Evolutionary conservation across 331 rosid species (phyloP).

Genomic region (Pyrus hybrid): DNA sequence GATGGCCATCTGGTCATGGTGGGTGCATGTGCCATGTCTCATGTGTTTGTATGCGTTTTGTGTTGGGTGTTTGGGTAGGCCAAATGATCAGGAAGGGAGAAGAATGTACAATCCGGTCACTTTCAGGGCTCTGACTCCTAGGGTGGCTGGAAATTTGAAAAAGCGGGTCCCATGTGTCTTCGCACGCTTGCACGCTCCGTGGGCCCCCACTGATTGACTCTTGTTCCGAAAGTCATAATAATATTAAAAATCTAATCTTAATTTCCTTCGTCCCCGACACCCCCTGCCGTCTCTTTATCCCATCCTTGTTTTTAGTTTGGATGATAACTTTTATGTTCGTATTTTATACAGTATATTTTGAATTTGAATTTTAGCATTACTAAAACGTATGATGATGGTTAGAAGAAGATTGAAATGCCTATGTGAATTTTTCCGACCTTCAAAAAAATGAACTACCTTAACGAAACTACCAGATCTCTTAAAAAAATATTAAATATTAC

Average conservation of each 20-base stretch:
- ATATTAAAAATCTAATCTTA: background rate
- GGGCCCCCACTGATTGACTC: conserved; percentile 47
- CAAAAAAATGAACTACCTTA: too few species aligned
- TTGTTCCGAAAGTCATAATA: background rate
- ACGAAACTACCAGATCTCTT: too few species aligned
- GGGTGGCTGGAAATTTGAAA: conserved; percentile 18
- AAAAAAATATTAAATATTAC: background rate
- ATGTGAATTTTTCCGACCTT: fast-evolving
- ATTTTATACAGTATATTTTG: too few species aligned
- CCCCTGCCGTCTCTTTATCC: background rate
- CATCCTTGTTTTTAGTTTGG: background rate
- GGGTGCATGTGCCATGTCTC: background rate
- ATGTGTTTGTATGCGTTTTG: background rate
- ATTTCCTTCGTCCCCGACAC: background rate
- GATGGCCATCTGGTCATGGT: background rate
- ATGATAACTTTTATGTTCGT: too few species aligned
- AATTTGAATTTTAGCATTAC: fast-evolving
- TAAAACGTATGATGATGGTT: fast-evolving
- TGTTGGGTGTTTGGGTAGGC: background rate
- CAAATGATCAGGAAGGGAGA: conserved; percentile 22
- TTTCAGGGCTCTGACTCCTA: conserved; percentile 76
- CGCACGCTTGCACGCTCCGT: conserved; percentile 82
- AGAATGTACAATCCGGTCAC: conserved; percentile 28
- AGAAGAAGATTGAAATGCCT: too few species aligned
- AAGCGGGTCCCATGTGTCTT: conserved; percentile 36